These are phyloP conservation scores for Aspergillus coremiiformis DNA, from an alignment of 495 filamentous ascomycete species.

Conservation along the genomic window DNA sequence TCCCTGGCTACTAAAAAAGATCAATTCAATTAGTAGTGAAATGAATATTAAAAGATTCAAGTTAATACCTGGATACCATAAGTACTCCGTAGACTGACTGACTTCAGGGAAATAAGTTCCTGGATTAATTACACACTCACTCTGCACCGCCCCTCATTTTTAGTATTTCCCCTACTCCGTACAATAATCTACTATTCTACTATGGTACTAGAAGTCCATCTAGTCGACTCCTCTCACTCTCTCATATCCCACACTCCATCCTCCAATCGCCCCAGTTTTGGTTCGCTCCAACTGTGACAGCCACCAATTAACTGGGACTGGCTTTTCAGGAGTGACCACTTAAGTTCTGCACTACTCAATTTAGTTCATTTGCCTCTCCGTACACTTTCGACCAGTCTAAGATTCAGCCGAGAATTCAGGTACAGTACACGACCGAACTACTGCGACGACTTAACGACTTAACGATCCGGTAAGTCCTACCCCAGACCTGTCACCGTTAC, in stretches of 20 bases:
- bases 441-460: background rate
- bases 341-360: background rate
- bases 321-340: conserved; percentile 11
- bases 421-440: background rate
- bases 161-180: background rate
- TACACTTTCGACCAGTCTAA: conserved; percentile 1
- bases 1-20: too few species aligned
- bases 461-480: background rate
- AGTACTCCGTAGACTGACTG: too few species aligned
- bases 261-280: conserved; percentile 9
- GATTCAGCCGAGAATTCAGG: too few species aligned
- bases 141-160: background rate
- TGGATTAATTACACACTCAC: conserved; percentile 4
- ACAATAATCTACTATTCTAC: background rate
- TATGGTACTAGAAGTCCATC: too few species aligned
- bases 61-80: too few species aligned
- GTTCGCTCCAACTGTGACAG: conserved; percentile 13
- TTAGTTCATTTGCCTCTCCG: background rate
- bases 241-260: background rate
- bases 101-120: background rate
- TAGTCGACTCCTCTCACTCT: too few species aligned
- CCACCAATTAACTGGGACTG: conserved; percentile 17
- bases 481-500: conserved; percentile 7
- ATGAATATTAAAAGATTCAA: too few species aligned
- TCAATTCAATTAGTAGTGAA: too few species aligned